Evolutionary conservation across 164 flowering plant species (phyloP).

Genomic region (Magnolia officinalis): DNA sequence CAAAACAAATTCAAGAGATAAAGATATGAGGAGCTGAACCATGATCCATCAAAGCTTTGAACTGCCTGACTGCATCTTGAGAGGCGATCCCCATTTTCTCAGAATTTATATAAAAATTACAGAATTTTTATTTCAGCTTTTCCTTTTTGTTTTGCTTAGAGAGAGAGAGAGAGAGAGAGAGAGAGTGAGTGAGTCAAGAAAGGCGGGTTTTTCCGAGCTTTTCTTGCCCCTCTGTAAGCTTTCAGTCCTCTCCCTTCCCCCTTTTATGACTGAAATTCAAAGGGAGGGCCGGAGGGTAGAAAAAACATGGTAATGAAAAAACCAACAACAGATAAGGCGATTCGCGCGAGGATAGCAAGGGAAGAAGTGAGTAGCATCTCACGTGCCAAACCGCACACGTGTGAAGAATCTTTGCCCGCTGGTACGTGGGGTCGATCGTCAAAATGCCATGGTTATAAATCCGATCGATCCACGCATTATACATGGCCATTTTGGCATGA

Average conservation of each 20-base stretch:
- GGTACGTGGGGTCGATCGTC: no score
- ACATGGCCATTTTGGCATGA: no score
- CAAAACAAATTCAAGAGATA: background rate
- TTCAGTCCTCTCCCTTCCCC: background rate
- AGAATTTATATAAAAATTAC: background rate
- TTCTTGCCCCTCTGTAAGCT: background rate
- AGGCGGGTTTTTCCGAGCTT: background rate
- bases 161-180: background rate
- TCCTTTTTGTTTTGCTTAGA: background rate
- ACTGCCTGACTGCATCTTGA: slow-evolving; percentile 48
- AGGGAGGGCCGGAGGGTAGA: background rate
- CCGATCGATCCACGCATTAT: no score
- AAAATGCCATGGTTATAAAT: no score
- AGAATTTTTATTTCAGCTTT: background rate
- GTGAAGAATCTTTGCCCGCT: no score
- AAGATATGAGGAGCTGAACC: slow-evolving; percentile 23
- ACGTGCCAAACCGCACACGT: no score
- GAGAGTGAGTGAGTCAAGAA: background rate
- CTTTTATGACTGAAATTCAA: background rate
- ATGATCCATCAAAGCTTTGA: slow-evolving; percentile 49
- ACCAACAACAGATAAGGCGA: background rate
- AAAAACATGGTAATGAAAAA: background rate
- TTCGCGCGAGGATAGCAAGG: no score
- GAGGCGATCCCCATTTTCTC: slow-evolving; percentile 39
- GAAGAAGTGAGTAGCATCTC: no score